Base-by-base conservation (phyloP, 768 basidiomycete species). In the Auricularia auricula-judae region DNA sequence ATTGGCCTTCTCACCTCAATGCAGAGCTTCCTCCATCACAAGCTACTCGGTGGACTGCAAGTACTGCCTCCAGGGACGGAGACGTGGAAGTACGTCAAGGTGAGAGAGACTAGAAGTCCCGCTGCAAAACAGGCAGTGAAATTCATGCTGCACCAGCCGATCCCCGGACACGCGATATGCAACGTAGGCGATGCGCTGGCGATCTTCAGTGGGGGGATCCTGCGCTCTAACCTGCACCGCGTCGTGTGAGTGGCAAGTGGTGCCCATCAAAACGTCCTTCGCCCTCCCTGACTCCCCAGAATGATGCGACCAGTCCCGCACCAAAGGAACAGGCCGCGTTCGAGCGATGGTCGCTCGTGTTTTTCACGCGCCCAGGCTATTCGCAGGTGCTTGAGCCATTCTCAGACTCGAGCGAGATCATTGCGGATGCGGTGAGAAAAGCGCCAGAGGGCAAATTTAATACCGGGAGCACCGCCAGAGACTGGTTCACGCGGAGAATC, bases 1-100 rank as follows among this genome's bases (percentile, higher is more conserved):
- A 21, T 18, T 51, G 14, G 14, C 47, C 5, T 4, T 51, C 54
- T 5, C 54, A 35, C 12, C 21, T 42, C 39, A 14, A 42, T 44
- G 23, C 65, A 86, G 82, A 84, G 85, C 0, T 84, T 88, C 75
- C 74, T 89, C 64, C 65, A 64, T 53, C 85, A 88, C 68, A 89
- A 88, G 70, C 80, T 79, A 1, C 79, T 88, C 0, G 87, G 88
- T 3, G 88, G 88, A 0, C 75, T 89, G 3, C 88, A 89, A 66
- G 86, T 89, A 0, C 76, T 87, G 59, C 80, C 81, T 0, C 86
- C 86, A 1, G 85, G 83, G 14, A 70, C 79, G 4, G 81, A 84
- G 33, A 72, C 79, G 23, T 89, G 88, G 88, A 82, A 83, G 70
- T 89, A 88, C 67, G 76, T 89, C 68, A 83, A 81, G 79, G 86